Evolutionary conservation across 768 basidiomycete species (phyloP).

Genomic region (Rhodotorula toruloides): DNA sequence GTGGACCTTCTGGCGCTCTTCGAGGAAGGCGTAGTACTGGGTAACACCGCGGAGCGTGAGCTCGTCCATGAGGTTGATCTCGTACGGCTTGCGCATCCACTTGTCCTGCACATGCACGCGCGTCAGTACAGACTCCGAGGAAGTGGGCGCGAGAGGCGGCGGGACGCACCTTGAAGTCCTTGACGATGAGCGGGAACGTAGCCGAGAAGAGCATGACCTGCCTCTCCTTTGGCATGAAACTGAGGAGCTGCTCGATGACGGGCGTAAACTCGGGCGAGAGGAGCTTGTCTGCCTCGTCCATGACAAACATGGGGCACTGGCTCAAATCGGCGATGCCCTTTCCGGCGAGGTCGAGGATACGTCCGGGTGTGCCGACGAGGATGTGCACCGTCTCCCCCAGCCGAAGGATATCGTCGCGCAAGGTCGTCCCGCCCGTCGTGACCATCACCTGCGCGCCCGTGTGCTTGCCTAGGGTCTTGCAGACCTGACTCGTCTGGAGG

Average conservation of each 20-base stretch:
- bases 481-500: constrained; percentile 96
- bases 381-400: constrained; percentile 86
- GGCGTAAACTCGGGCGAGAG: constrained; percentile 96
- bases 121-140: not conserved
- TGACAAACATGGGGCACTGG: constrained; percentile 93
- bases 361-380: constrained; percentile 92
- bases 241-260: constrained; percentile 92
- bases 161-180: constrained; percentile 86
- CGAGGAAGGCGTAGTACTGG: constrained; percentile 98
- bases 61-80: constrained; percentile 99
- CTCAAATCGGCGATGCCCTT: constrained; percentile 89
- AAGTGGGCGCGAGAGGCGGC: constrained; percentile 12
- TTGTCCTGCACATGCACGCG: constrained; percentile 61
- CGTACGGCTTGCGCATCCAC: constrained; percentile 91
- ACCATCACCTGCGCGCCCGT: constrained; percentile 97
- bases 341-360: constrained; percentile 88
- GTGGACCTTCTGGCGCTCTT: constrained; percentile 98
- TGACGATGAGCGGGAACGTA: constrained; percentile 97
- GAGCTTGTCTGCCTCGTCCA: constrained; percentile 99
- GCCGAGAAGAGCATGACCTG: constrained; percentile 99
- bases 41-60: constrained; percentile 96
- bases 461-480: constrained; percentile 93
- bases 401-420: constrained; percentile 95
- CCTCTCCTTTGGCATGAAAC: constrained; percentile 71
- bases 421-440: constrained; percentile 93